phyloP scores from a whole-genome alignment of 2,329 filamentous ascomycete genomes.

The Claviceps spartinae region DNA sequence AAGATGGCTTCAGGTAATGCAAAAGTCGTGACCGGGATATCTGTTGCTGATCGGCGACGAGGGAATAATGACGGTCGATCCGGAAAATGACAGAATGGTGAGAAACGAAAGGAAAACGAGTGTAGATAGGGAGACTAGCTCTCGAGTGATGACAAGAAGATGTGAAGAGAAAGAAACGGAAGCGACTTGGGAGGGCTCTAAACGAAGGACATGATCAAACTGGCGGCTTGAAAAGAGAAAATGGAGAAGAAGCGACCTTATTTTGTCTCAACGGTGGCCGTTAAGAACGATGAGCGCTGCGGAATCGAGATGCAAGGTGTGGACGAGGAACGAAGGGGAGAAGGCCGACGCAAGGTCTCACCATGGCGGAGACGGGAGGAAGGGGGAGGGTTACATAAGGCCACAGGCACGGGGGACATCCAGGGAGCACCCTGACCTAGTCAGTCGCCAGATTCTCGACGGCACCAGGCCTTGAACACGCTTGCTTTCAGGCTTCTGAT shows the following conservation, averaged over 20 bases:
- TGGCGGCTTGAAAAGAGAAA: conserved; percentile 6
- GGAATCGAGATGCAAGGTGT: conserved; percentile 1
- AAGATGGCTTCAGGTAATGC: background rate
- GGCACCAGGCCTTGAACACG: background rate
- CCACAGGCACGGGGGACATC: too few species aligned
- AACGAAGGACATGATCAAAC: conserved; percentile 24
- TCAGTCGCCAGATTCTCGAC: background rate
- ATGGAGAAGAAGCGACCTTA: conserved; percentile 7
- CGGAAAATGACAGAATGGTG: background rate
- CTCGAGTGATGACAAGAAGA: conserved; percentile 5
- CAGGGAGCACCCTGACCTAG: background rate
- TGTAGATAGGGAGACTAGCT: conserved; percentile 12
- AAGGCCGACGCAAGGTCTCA: conserved; percentile 9
- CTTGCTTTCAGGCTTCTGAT: background rate
- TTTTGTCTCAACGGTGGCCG: conserved; percentile 7
- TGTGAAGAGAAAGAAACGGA: background rate
- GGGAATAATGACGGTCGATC: background rate
- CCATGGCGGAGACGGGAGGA: conserved; percentile 6
- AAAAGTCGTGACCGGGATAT: conserved; percentile 4
- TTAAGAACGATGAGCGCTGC: conserved; percentile 3
- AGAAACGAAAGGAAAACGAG: conserved; percentile 13
- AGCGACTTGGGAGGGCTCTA: conserved; percentile 12
- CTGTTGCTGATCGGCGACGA: background rate
- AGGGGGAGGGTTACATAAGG: background rate
- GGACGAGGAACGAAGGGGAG: conserved; percentile 6